A percentile compares a stretch with the other conserved stretches of the same genome.
phyloP scores from a whole-genome alignment of 2,329 filamentous ascomycete genomes.

The Fusarium hostae region DNA sequence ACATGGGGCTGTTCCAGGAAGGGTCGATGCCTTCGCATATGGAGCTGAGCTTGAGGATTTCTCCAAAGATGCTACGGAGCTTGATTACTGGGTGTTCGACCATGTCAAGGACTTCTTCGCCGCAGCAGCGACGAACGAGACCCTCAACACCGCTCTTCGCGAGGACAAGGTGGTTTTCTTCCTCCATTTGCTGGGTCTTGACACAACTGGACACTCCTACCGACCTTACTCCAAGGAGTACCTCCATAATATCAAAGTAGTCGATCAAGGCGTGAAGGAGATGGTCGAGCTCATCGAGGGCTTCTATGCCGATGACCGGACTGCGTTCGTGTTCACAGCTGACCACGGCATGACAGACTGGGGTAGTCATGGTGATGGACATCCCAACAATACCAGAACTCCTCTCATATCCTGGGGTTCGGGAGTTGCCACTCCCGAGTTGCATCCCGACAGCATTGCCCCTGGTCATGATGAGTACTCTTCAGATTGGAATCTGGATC shows the following conservation, averaged over 20 bases:
- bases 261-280: constrained; percentile 89
- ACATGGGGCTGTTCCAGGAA: constrained; percentile 86
- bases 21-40: constrained; percentile 89
- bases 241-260: constrained; percentile 91
- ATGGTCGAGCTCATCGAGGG: constrained; percentile 82
- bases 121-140: constrained; percentile 80
- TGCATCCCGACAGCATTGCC: constrained; percentile 65
- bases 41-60: constrained; percentile 89
- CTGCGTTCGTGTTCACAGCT: constrained; percentile 95
- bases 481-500: constrained; percentile 84
- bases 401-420: constrained; percentile 94
- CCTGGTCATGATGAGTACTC: constrained; percentile 93
- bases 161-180: constrained; percentile 95
- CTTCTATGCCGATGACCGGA: constrained; percentile 87
- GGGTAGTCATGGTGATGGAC: constrained; percentile 98
- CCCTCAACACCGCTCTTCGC: constrained; percentile 75
- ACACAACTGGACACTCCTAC: constrained; percentile 87
- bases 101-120: constrained; percentile 88
- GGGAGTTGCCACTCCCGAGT: constrained; percentile 80
- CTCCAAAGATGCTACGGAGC: constrained; percentile 79
- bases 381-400: constrained; percentile 96
- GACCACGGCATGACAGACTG: constrained; percentile 99
- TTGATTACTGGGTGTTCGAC: constrained; percentile 97
- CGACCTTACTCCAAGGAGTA: constrained; percentile 97
- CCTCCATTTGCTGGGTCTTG: constrained; percentile 89